These are phyloP conservation scores for Populus nigra DNA, from an alignment of 345 rosid species.

Conservation along the genomic window DNA sequence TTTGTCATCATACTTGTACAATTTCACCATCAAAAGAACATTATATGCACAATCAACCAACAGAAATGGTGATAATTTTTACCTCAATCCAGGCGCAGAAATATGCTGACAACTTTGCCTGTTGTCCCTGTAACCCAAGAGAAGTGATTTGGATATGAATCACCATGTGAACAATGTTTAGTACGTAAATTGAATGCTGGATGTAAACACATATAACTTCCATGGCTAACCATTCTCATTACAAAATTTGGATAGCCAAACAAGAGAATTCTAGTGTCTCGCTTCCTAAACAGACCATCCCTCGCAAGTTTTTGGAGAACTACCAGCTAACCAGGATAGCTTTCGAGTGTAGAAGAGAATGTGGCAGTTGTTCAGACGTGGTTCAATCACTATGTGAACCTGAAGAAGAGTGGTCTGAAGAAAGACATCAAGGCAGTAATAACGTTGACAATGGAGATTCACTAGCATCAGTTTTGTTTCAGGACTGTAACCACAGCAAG, in stretches of 20 bases:
- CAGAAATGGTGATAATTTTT: background rate
- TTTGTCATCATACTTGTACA: background rate
- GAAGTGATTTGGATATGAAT: slow-evolving; percentile 72
- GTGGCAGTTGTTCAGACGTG: slow-evolving; percentile 49
- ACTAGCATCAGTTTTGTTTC: slow-evolving; percentile 27
- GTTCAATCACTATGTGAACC: slow-evolving; percentile 62
- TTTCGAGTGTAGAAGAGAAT: slow-evolving; percentile 55
- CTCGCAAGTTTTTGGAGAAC: slow-evolving; percentile 46
- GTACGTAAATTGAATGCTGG: slow-evolving; percentile 69
- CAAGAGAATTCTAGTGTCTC: background rate
- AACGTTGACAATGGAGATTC: slow-evolving; percentile 31
- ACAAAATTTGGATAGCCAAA: background rate
- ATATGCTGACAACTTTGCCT: background rate
- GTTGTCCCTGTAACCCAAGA: slow-evolving; percentile 38
- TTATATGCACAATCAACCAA: background rate
- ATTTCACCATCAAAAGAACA: background rate
- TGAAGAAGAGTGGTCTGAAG: slow-evolving; percentile 32
- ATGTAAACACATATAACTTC: slow-evolving; percentile 33
- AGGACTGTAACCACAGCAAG: slow-evolving; percentile 3
- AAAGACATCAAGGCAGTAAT: slow-evolving; percentile 12
- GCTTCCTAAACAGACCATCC: slow-evolving; percentile 37
- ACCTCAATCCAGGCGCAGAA: background rate
- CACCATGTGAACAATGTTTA: slow-evolving; percentile 74
- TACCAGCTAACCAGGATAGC: slow-evolving; percentile 46
- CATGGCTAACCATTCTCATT: background rate